Evolutionary conservation across 192 early-diverging fungal species (phyloP).

Genomic region (Gryganskiella cystojenkinii): DNA sequence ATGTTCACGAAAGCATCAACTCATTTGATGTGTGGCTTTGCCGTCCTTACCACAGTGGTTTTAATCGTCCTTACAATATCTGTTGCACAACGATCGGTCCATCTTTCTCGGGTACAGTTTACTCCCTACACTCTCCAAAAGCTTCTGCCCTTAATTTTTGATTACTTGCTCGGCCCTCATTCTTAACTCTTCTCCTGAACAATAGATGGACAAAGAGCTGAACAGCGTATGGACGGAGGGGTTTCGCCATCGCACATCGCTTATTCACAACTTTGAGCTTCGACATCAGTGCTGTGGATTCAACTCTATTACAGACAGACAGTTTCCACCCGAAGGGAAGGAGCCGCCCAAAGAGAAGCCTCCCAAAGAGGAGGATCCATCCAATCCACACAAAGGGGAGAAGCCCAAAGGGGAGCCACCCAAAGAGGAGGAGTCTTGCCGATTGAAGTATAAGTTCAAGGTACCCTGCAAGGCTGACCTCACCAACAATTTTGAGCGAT

Average conservation of each 20-base stretch:
- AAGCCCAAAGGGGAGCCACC: background rate
- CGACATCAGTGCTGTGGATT: conserved; percentile 29
- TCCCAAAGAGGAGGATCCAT: background rate
- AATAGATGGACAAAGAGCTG: conserved; percentile 21
- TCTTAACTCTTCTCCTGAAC: background rate
- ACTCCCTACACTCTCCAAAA: background rate
- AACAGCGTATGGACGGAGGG: conserved; percentile 10
- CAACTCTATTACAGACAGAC: background rate
- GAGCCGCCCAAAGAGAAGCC: background rate
- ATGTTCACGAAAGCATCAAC: conserved; percentile 38
- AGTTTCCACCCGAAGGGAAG: background rate
- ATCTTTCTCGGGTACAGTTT: conserved; percentile 16
- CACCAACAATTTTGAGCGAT: conserved; percentile 24
- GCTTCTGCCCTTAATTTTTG: background rate
- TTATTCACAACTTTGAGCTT: conserved; percentile 30
- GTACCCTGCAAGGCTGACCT: conserved; percentile 26
- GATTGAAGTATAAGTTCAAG: conserved; percentile 18
- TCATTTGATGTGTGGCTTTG: conserved; percentile 11
- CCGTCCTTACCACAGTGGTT: conserved; percentile 7
- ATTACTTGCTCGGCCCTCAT: background rate
- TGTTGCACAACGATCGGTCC: conserved; percentile 13
- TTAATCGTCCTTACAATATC: conserved; percentile 4
- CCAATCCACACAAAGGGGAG: background rate
- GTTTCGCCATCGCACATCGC: background rate
- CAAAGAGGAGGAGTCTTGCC: background rate